phyloP scores from a whole-genome alignment of 2,329 filamentous ascomycete genomes.

The Ophiocordyceps sinensis region DNA sequence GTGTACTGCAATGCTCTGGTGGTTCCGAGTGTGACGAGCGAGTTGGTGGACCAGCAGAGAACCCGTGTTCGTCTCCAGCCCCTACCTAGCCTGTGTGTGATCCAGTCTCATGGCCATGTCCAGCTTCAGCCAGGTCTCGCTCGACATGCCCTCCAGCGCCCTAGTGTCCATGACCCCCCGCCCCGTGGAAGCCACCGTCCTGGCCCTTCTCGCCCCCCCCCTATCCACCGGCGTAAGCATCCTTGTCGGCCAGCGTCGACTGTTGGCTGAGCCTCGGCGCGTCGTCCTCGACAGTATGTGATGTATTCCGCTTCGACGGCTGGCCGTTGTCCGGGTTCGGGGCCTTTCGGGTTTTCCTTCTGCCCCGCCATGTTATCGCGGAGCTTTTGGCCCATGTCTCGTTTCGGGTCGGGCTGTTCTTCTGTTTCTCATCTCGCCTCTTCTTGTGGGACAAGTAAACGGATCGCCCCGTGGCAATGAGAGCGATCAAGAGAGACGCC shows the following conservation, averaged over 20 bases:
- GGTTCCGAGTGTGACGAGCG: not conserved
- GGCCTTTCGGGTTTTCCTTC: not conserved
- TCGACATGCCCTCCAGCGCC: no score
- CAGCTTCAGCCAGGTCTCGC: no score
- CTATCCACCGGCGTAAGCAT: not conserved
- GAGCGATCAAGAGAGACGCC: slow-evolving; percentile 1
- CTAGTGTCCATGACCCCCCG: no score
- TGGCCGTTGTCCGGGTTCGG: not conserved
- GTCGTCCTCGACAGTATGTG: not conserved
- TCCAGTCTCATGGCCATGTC: no score
- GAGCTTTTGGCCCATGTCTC: not conserved
- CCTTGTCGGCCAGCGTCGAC: slow-evolving; percentile 1
- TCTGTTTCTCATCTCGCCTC: not conserved
- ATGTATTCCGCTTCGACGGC: not conserved
- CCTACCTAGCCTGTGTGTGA: no score
- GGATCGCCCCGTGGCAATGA: not conserved
- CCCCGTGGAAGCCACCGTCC: no score
- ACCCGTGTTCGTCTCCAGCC: no score
- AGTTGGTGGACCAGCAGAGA: no score
- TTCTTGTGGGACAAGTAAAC: not conserved
- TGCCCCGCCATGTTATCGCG: not conserved
- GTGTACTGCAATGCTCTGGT: not conserved
- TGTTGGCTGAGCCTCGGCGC: not conserved
- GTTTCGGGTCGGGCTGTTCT: not conserved
- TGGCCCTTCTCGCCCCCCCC: no score